Base-by-base conservation (phyloP, 352 stramenopile genomes). In the Globisporangium lucens region DNA sequence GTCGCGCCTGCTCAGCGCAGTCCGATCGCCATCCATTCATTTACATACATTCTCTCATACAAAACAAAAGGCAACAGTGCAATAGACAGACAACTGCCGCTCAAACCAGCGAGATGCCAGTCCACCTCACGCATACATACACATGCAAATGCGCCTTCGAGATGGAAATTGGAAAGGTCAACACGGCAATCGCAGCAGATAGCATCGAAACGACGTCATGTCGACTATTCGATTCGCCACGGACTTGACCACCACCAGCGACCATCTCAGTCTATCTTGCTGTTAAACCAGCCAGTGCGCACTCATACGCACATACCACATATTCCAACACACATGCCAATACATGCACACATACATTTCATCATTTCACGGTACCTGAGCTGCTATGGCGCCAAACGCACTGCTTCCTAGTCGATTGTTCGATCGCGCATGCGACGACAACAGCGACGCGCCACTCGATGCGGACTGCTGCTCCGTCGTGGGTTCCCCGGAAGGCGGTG, bases 401-500 rank as follows among this genome's bases (percentile, higher is more conserved):
- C 52, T 58, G 15, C 27, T 58, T 33, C 12, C 29, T 29, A 12
- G 24, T 17, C 12, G 7, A 12, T 36, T 13, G 22, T 29, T 56
- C 59, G 43, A 35, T 46, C 59, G 27, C 15, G 41, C 17, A 24
- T 51, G 53, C 15, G 12, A 22, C 13, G 9, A 47, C 20, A 13
- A 38, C 36, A 55, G 7, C 57, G 36, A 51, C 22, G 4, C 13
- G 4, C 38, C 8, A 17, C 27, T 43, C 3, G 38, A 27, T 29
- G 27, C 27, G 15, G 24, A 29, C 58, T 64, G 46, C 46, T 66
- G 30, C 61, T 66, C 61, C 6, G 61, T 66, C n/a, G 61, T 66
- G 46, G 61, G n/a, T 22, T 66, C 47, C 29, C 61, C 61, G 6
- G 61, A 27, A 27, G 61, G 61, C 10, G 49, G 46, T 17, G 55